These are phyloP conservation scores for Rhynchospora breviuscula DNA, from an alignment of 176 grass and related monocot species.

Conservation along the genomic window DNA sequence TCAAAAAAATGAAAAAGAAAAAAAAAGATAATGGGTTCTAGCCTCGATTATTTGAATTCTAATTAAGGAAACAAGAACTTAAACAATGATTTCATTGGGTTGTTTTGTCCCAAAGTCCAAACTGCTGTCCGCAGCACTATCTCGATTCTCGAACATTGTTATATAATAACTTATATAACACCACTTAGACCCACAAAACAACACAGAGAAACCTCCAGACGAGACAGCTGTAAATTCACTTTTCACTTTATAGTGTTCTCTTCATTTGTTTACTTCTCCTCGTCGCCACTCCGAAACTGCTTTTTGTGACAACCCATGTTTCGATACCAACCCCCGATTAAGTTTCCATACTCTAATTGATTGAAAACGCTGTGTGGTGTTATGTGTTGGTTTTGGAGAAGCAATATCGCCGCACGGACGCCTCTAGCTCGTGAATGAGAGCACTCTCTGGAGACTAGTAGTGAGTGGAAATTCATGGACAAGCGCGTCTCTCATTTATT, in stretches of 20 bases:
- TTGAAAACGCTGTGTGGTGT: background rate
- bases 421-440: background rate
- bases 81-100: background rate
- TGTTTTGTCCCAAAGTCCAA: background rate
- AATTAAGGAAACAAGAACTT: background rate
- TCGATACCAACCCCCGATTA: background rate
- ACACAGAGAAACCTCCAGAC: background rate
- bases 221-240: conserved; percentile 7
- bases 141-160: background rate
- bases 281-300: background rate
- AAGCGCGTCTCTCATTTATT: background rate
- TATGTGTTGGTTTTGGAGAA: background rate
- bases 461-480: background rate
- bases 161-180: background rate
- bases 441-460: too few species aligned
- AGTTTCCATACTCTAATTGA: background rate
- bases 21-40: background rate
- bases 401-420: conserved; percentile 4
- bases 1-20: too few species aligned
- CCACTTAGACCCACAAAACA: background rate
- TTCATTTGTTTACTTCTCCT: conserved; percentile 15
- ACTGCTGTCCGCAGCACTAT: background rate
- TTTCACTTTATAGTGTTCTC: background rate
- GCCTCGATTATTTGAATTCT: background rate
- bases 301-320: conserved; percentile 10